phyloP scores from a whole-genome alignment of 257 asterid genomes.

The Gentiana dahurica region DNA sequence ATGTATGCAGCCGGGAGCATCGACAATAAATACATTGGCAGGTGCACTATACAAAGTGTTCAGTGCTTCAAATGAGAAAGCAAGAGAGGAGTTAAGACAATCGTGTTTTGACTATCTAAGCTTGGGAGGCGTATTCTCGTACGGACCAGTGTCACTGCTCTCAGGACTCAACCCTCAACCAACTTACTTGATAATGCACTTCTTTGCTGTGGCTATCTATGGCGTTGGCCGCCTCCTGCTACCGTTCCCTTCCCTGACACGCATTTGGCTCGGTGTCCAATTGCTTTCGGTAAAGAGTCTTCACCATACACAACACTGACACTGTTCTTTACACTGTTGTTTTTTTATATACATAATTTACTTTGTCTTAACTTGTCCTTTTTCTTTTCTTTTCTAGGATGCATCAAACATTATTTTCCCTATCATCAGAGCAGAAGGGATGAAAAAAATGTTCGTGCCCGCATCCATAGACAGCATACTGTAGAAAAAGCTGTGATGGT shows the following conservation, averaged over 20 bases:
- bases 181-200: conserved; percentile 11
- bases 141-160: conserved; percentile 17
- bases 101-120: conserved; percentile 23
- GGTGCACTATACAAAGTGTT: conserved; percentile 21
- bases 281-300: conserved; percentile 9
- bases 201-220: conserved; percentile 21
- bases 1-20: conserved; percentile 24
- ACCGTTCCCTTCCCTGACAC: conserved; percentile 17
- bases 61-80: conserved; percentile 13
- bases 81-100: conserved; percentile 18
- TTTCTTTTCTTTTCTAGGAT: conserved; percentile 7
- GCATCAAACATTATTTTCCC: conserved; percentile 18
- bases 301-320: no score
- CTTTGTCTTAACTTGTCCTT: background rate
- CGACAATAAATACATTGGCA: conserved; percentile 20
- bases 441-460: conserved; percentile 17
- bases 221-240: conserved; percentile 20
- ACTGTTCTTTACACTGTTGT: no score
- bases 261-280: conserved; percentile 11
- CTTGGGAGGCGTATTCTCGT: conserved; percentile 20
- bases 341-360: no score
- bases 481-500: background rate
- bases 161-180: conserved; percentile 24
- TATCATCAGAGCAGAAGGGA: conserved; percentile 17
- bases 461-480: conserved; percentile 20